Base-by-base conservation (phyloP, 2,329 filamentous ascomycete species). In the Diaporthe longicolla region DNA sequence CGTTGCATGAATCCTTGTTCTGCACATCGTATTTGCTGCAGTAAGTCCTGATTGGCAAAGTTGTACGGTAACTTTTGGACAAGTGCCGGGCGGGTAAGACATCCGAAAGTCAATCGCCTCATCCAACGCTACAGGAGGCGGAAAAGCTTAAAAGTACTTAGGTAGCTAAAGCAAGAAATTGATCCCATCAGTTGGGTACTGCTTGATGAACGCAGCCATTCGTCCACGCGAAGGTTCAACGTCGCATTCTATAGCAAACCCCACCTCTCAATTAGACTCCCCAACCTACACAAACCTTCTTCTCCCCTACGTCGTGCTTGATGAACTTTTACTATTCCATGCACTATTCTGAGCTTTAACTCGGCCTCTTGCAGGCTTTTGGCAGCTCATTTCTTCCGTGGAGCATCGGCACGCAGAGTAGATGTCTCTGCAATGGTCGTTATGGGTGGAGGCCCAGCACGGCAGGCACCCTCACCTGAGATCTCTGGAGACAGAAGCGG, bases 401-500 rank as follows among this genome's bases (percentile, higher is more conserved):
- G n/a, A 63, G 11, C 24, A 63, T 13, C 3, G 13, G 9, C 15
- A 4, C 37, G 1, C 58, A 63, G 37, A 29, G 58, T 45, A 45
- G 24, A 45, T 29, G 13, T 63, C 19, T 45, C 9, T 13, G 58
- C 37, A 21, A 45, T 45, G 37, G 0, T 63, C 10, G 10, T 37
- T 29, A 63, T 63, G 58, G 24, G 26, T 29, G 37, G 58, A 45
- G 58, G 58, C 45, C 15, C 3, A 45, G 3, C 24, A 63, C 58
- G 1, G 58, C 8, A 45, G 24, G 58, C 40, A 45, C 3, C 29
- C 37, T 29, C 58, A 45, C n/a, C 37, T 29, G 37, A 29, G 24
- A 63, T n/a, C 58, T 45, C 11, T 29, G 58, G 37, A 26, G 58
- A 45, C 7, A 63, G 58, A 45, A 63, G 58, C 24, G 58, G 58